Evolutionary conservation across 163 green algal genomes (phyloP).

Genomic region (Scenedesmus sp.): DNA sequence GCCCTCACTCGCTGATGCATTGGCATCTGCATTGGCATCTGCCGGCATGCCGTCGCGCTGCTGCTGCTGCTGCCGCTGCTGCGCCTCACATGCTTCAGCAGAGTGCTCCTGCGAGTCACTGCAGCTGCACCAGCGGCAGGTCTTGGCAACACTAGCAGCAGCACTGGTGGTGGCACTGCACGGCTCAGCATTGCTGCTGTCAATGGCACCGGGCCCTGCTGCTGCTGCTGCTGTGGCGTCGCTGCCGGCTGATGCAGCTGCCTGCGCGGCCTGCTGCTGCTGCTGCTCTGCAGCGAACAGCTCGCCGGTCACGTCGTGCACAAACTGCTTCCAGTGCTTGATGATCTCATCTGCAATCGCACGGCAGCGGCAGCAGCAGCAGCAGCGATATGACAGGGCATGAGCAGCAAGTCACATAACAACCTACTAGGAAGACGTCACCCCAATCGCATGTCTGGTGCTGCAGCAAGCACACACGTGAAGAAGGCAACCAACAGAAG

Average conservation of each 20-base stretch:
- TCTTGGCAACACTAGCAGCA: neutral
- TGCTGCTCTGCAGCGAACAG: conserved; percentile 21
- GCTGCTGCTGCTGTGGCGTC: neutral
- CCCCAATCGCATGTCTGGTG: too few species aligned
- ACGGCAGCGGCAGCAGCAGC: neutral
- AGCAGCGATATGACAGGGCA: neutral
- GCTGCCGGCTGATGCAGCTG: neutral
- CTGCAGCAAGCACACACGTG: neutral
- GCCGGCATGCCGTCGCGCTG: neutral
- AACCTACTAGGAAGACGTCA: too few species aligned
- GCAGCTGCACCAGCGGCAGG: conserved; percentile 2
- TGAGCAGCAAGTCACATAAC: neutral
- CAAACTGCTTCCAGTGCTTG: conserved; percentile 32
- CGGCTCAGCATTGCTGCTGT: neutral
- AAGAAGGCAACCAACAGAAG: neutral
- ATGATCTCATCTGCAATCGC: neutral
- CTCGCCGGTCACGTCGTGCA: conserved; percentile 36
- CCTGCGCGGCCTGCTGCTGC: conserved; percentile 21
- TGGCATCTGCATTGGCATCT: neutral
- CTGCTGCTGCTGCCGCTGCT: conserved; percentile 29
- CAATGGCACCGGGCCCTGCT: neutral
- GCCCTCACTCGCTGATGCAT: too few species aligned
- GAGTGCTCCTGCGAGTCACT: neutral
- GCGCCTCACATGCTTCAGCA: neutral
- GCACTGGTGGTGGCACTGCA: neutral